Base-by-base conservation (phyloP, 345 rosid species). In the Abelmoschus esculentus region DNA sequence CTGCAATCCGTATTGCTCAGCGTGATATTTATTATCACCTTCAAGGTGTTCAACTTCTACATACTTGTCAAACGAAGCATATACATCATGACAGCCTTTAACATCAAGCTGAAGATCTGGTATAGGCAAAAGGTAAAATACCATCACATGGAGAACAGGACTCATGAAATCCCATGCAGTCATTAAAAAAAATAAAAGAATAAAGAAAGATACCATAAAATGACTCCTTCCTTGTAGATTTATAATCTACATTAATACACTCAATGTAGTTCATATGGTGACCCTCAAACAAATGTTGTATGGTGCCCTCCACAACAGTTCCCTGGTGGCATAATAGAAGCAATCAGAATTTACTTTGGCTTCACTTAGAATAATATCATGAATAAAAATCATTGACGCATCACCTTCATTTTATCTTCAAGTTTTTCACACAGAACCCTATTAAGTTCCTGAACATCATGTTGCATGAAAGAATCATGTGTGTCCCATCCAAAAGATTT, bases 401-500 rank as follows among this genome's bases (percentile, higher is more conserved):
- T 63, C 72, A 87, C 98, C 98, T 93, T 91, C 98, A 93, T 93
- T 83, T 93, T 93, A 72, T 91, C 92, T 76, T 93, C 98, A 63
- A 93, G 97, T 76, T 93, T 93, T 86, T 93, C 98, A 64, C 90
- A 82, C 14, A 93, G 83, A 74, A 93, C 97, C 63, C 98, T 86
- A 64, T 91, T 93, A 58, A 93, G 91, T 81, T 93, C 98, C 79
- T 93, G 98, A 72, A 93, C 98, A 75, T 93, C 98, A 81, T 93
- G 98, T 69, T 93, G 98, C 98, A 93, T 86, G 84, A 93, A 93
- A 69, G 98, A 93, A 80, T 91, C 98, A 73, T 89, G 85, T 6
- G 97, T 86, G 70, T 93, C 97, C 98, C 98, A 93, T 61, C 98
- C 98, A 85, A 93, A 93, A 53, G 98, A 93, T 73, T 87, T 89